phyloP scores from a whole-genome alignment of 2,329 filamentous ascomycete species.

The Nemania bipapillata region DNA sequence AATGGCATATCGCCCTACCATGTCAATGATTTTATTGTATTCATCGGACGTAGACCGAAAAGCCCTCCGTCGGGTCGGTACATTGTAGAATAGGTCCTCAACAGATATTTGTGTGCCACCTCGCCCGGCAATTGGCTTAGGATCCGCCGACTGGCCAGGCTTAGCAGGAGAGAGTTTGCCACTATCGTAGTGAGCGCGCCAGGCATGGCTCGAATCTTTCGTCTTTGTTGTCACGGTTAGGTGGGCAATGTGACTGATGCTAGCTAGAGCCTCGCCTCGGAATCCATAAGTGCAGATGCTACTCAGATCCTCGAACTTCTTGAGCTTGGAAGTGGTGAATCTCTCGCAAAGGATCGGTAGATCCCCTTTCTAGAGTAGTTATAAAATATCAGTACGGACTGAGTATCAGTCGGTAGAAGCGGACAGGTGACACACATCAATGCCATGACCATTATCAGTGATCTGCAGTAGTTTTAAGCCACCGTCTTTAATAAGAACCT shows the following conservation, averaged over 20 bases:
- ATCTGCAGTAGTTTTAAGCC: constrained; percentile 95
- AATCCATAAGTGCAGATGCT: constrained; percentile 98
- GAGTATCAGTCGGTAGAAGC: background rate
- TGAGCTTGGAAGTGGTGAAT: constrained; percentile 96
- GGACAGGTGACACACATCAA: constrained; percentile 71
- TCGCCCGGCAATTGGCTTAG: constrained; percentile 86
- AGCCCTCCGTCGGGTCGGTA: constrained; percentile 85
- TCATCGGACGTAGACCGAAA: constrained; percentile 94
- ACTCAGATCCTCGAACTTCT: constrained; percentile 88
- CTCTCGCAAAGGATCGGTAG: constrained; percentile 91
- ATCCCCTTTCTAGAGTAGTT: constrained; percentile 77
- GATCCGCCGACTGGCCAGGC: constrained; percentile 85
- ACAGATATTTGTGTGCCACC: constrained; percentile 95
- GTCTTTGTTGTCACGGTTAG: constrained; percentile 95
- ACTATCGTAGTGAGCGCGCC: constrained; percentile 86
- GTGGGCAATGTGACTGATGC: constrained; percentile 98
- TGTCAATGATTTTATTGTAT: constrained; percentile 96
- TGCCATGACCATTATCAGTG: constrained; percentile 95
- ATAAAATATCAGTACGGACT: constrained; percentile 46
- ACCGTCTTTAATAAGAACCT: constrained; percentile 93
- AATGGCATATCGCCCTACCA: constrained; percentile 91
- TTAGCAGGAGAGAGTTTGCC: constrained; percentile 85
- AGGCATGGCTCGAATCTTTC: constrained; percentile 85
- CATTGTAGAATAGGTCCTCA: constrained; percentile 96
- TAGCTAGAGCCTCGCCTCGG: constrained; percentile 92